Conservation (phyloP, 495 filamentous ascomycete genomes). For the Penicillium crystallinum region DNA sequence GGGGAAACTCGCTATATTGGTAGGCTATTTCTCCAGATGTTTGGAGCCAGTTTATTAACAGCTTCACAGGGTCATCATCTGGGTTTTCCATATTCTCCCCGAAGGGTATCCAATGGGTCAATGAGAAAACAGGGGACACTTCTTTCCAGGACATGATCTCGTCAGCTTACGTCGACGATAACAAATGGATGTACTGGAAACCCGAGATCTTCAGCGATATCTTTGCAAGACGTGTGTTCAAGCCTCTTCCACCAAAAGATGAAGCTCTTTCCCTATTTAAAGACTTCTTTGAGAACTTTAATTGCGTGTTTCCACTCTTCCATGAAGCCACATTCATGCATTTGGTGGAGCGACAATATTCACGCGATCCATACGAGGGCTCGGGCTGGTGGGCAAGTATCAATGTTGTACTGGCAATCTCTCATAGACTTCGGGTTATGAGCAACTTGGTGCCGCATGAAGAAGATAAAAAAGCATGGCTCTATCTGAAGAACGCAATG, state of each 20-base stretch:
- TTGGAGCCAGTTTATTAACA: slow-evolving; percentile 15
- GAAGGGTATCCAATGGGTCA: slow-evolving; percentile 98
- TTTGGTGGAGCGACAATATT: slow-evolving; percentile 88
- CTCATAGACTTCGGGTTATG: slow-evolving; percentile 91
- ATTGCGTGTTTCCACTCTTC: slow-evolving; percentile 96
- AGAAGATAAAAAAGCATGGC: slow-evolving; percentile 91
- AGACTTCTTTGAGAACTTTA: slow-evolving; percentile 97
- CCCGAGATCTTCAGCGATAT: slow-evolving; percentile 90
- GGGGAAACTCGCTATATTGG: slow-evolving; percentile 97
- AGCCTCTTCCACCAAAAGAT: slow-evolving; percentile 71
- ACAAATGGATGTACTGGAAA: slow-evolving; percentile 95
- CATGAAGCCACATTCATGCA: slow-evolving; percentile 99
- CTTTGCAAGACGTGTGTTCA: slow-evolving; percentile 82
- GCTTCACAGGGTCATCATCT: slow-evolving; percentile 74
- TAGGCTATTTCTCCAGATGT: slow-evolving; percentile 35
- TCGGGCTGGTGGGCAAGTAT: slow-evolving; percentile 98
- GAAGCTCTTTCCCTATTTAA: slow-evolving; percentile 78
- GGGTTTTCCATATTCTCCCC: slow-evolving; percentile 98
- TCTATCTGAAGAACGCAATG: slow-evolving; percentile 94
- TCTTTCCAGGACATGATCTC: slow-evolving; percentile 97
- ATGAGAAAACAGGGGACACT: slow-evolving; percentile 90
- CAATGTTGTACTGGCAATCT: slow-evolving; percentile 88
- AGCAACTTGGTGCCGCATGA: slow-evolving; percentile 84
- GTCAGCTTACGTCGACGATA: slow-evolving; percentile 72
- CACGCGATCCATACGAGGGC: slow-evolving; percentile 85